These are phyloP conservation scores for Skeletonema grethae DNA, from an alignment of 108 stramenopile species.

Conservation along the genomic window DNA sequence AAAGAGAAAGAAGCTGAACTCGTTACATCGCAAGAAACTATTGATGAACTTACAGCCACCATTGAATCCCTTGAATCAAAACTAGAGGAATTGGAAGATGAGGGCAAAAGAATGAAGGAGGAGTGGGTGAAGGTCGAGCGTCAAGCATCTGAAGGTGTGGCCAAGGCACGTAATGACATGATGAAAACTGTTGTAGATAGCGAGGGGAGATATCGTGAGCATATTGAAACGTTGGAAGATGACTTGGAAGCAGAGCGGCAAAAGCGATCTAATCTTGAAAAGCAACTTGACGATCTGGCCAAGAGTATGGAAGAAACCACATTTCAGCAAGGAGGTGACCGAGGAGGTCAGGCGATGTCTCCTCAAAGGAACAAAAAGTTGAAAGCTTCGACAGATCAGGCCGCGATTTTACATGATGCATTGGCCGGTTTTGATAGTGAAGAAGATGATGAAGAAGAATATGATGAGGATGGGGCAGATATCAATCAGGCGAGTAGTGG, in stretches of 20 bases:
- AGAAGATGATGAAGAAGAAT: constrained; percentile 53
- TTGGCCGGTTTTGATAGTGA: constrained; percentile 58
- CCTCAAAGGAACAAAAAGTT: constrained; percentile 63
- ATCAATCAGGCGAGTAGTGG: constrained; percentile 29
- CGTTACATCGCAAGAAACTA: constrained; percentile 28
- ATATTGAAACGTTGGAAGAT: constrained; percentile 61
- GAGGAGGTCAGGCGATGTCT: constrained; percentile 10
- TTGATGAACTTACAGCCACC: constrained; percentile 53
- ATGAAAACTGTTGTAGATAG: constrained; percentile 73
- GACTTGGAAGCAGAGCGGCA: constrained; percentile 63
- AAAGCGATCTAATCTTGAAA: constrained; percentile 59
- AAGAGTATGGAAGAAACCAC: constrained; percentile 49
- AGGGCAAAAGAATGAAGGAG: constrained; percentile 50
- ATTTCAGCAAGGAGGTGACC: constrained; percentile 16
- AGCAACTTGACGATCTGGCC: constrained; percentile 65
- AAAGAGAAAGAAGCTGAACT: constrained; percentile 65
- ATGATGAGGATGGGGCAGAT: constrained; percentile 34
- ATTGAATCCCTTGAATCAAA: constrained; percentile 45
- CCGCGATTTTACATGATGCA: constrained; percentile 73
- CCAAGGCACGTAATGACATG: constrained; percentile 75
- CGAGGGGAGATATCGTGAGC: constrained; percentile 75
- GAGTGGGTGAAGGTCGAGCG: constrained; percentile 62
- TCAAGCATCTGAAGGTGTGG: constrained; percentile 68
- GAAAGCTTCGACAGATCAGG: constrained; percentile 59
- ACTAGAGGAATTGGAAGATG: constrained; percentile 45